Evolutionary conservation across 192 early-diverging fungal species (phyloP).

Genomic region (Mortierella claussenii): DNA sequence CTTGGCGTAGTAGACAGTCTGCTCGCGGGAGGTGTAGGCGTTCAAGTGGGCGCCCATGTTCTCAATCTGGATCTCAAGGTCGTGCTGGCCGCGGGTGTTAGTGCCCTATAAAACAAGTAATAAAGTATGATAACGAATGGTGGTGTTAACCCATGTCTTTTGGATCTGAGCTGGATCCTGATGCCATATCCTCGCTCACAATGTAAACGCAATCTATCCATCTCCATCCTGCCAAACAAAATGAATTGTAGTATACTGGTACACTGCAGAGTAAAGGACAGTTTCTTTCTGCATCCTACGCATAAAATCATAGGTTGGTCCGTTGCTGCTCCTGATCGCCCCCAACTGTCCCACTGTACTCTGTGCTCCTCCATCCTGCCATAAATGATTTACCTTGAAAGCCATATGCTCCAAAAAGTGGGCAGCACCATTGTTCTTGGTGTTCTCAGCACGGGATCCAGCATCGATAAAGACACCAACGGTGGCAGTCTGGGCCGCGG

Average conservation of each 20-base stretch:
- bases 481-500: slow-evolving; percentile 83
- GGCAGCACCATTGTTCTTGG: slow-evolving; percentile 91
- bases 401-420: slow-evolving; percentile 99
- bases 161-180: neutral
- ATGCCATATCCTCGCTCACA: too few relatives aligned
- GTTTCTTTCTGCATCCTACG: too few relatives aligned
- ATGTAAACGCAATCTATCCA: too few relatives aligned
- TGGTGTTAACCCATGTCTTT: neutral
- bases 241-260: too few relatives aligned
- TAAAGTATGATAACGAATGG: neutral
- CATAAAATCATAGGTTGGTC: too few relatives aligned
- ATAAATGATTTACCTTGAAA: slow-evolving; percentile 88
- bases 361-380: too few relatives aligned
- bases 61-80: slow-evolving; percentile 95
- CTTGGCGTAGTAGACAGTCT: slow-evolving; percentile 99
- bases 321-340: too few relatives aligned
- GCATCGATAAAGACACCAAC: slow-evolving; percentile 94
- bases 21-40: slow-evolving; percentile 98
- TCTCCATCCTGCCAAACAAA: too few relatives aligned
- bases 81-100: slow-evolving; percentile 82
- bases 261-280: too few relatives aligned
- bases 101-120: slow-evolving; percentile 93
- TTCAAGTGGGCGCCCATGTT: slow-evolving; percentile 99
- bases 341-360: too few relatives aligned
- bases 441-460: slow-evolving; percentile 84